phyloP scores from a whole-genome alignment of 2,329 filamentous ascomycete genomes.

The Dactylellina sp. region DNA sequence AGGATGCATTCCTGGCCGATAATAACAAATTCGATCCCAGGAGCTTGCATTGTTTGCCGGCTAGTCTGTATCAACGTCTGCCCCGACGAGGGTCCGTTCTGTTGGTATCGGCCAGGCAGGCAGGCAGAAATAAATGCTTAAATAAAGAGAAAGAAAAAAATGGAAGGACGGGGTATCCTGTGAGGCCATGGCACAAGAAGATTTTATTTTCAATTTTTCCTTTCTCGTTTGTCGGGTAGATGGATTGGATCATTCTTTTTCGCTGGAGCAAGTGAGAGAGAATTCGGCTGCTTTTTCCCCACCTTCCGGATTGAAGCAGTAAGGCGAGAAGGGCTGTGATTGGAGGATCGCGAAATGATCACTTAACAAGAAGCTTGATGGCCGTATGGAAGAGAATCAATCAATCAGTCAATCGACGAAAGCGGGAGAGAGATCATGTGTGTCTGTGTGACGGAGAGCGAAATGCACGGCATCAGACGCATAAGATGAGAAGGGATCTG shows the following conservation, averaged over 20 bases:
- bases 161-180: not conserved
- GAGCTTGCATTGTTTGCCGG: slow-evolving; percentile 14
- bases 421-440: no score
- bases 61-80: slow-evolving; percentile 16
- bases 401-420: no score
- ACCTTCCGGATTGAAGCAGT: slow-evolving; percentile 49
- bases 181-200: not conserved
- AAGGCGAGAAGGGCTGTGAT: slow-evolving; percentile 32
- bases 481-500: no score
- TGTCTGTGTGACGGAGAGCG: no score
- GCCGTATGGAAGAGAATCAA: no score
- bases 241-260: no score
- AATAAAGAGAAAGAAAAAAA: not conserved
- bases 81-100: slow-evolving; percentile 19
- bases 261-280: no score
- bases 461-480: no score
- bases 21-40: slow-evolving; percentile 49
- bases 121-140: slow-evolving; percentile 11
- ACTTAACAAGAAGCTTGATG: slow-evolving; percentile 13
- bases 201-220: not conserved
- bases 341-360: slow-evolving; percentile 43
- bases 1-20: slow-evolving; percentile 31
- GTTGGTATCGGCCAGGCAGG: not conserved
- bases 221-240: not conserved
- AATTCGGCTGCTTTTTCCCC: slow-evolving; percentile 26